A percentile compares a stretch with the other conserved stretches of the same genome.
Evolutionary conservation across 2,329 filamentous ascomycete species (phyloP).

Genomic region (Calonectria leucothoes): DNA sequence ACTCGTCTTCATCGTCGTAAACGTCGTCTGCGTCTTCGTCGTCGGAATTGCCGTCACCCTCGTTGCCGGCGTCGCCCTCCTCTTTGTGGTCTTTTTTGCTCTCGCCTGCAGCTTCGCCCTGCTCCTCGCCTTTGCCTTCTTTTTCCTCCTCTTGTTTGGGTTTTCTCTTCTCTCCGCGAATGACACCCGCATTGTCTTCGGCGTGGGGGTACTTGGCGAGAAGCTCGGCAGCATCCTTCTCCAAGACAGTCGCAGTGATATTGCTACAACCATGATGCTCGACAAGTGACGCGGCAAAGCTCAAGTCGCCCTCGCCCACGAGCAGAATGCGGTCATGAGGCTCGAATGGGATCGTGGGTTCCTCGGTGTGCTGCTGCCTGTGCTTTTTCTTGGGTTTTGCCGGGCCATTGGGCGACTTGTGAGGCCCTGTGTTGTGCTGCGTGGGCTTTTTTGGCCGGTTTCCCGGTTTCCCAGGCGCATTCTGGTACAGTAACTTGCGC

Average conservation of each 20-base stretch:
- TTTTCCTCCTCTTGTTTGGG: constrained; percentile 24
- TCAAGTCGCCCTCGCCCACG: constrained; percentile 84
- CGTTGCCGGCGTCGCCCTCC: constrained; percentile 30
- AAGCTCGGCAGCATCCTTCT: constrained; percentile 68
- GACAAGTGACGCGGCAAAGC: constrained; percentile 77
- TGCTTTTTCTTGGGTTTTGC: constrained; percentile 34
- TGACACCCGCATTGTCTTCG: constrained; percentile 65
- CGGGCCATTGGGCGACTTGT: constrained; percentile 34
- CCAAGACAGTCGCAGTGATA: constrained; percentile 77
- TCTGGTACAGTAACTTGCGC: constrained; percentile 53
- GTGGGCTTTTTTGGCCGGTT: constrained; percentile 33
- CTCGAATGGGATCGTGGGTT: constrained; percentile 74
- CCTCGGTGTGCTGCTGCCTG: constrained; percentile 40
- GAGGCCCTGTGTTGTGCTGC: constrained; percentile 31
- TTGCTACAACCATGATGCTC: constrained; percentile 73
- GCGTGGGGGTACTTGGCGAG: constrained; percentile 81
- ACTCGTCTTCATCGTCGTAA: constrained; percentile 33
- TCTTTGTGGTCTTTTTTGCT: constrained; percentile 24
- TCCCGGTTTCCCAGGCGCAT: constrained; percentile 27
- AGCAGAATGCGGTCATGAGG: constrained; percentile 77
- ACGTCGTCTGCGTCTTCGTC: constrained; percentile 31
- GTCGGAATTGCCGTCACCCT: background rate
- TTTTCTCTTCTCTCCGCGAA: constrained; percentile 49
- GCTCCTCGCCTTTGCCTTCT: constrained; percentile 1
- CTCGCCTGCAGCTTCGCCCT: constrained; percentile 9